Evolutionary conservation across 192 early-diverging fungal species (phyloP).

Genomic region (Entomortierella lignicola): DNA sequence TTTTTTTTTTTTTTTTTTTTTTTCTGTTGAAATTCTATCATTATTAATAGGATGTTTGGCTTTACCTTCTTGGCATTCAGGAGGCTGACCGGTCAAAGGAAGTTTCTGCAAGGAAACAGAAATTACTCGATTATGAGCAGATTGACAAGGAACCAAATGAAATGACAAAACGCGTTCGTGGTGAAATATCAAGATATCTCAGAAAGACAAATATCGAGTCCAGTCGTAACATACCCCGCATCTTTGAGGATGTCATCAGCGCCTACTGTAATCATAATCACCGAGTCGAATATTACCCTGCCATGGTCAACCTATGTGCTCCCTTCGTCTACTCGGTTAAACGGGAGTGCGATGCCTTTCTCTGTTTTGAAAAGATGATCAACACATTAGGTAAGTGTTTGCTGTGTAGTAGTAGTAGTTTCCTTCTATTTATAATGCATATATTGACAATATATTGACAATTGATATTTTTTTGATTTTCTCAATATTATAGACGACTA

Average conservation of each 20-base stretch:
- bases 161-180: constrained; percentile 80
- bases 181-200: constrained; percentile 78
- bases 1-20: constrained; percentile 15
- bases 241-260: constrained; percentile 87
- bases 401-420: too few species aligned
- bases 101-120: constrained; percentile 48
- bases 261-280: constrained; percentile 86
- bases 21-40: neutral
- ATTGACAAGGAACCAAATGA: constrained; percentile 78
- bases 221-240: constrained; percentile 46
- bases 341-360: constrained; percentile 83
- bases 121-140: constrained; percentile 72
- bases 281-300: constrained; percentile 79
- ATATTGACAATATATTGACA: too few species aligned
- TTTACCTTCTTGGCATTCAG: constrained; percentile 86
- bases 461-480: too few species aligned
- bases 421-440: too few species aligned
- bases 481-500: constrained; percentile 80
- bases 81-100: constrained; percentile 80
- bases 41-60: constrained; percentile 81
- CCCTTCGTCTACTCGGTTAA: constrained; percentile 84
- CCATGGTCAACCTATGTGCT: constrained; percentile 80
- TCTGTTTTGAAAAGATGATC: constrained; percentile 84
- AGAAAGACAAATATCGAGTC: constrained; percentile 65
- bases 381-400: constrained; percentile 67